Evolutionary conservation across 345 rosid genomes (phyloP).

Genomic region (Bruguiera parviflora): DNA sequence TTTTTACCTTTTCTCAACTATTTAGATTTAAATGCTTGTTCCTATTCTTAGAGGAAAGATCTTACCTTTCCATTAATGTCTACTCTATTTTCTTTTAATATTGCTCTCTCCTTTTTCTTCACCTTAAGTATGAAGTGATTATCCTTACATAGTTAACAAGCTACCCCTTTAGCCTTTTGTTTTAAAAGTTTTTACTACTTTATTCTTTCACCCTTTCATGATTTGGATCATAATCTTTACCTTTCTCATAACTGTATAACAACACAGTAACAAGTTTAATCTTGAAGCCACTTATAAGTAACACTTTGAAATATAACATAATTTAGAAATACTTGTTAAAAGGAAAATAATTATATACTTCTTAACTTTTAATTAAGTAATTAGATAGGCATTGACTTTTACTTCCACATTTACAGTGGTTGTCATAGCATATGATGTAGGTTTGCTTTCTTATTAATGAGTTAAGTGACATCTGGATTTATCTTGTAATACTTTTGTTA

Average conservation of each 20-base stretch:
- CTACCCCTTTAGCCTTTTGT: constrained; percentile 63
- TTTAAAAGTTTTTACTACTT: constrained; percentile 58
- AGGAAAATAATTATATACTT: constrained; percentile 32
- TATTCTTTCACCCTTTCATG: constrained; percentile 56
- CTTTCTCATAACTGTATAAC: constrained; percentile 70
- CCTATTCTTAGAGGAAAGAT: constrained; percentile 90
- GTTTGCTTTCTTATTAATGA: constrained; percentile 52
- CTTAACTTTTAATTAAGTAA: constrained; percentile 73
- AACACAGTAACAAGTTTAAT: constrained; percentile 10
- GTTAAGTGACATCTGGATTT: constrained; percentile 44
- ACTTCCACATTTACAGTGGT: constrained; percentile 75
- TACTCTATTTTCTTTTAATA: constrained; percentile 48
- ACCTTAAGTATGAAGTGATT: constrained; percentile 45
- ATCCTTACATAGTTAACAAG: constrained; percentile 82
- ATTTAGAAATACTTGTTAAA: not conserved
- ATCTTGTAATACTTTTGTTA: constrained; percentile 42
- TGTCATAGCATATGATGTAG: constrained; percentile 44
- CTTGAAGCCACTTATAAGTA: not conserved
- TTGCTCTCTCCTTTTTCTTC: constrained; percentile 54
- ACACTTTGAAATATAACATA: not conserved
- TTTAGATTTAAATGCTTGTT: constrained; percentile 77
- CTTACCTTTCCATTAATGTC: constrained; percentile 60
- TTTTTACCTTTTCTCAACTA: constrained; percentile 72
- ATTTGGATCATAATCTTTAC: constrained; percentile 92
- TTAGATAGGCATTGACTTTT: constrained; percentile 68